Percentiles rank a stretch among this genome's conserved stretches.
Evolutionary conservation across 495 filamentous ascomycete species (phyloP).

Genomic region (Xylona heveae): DNA sequence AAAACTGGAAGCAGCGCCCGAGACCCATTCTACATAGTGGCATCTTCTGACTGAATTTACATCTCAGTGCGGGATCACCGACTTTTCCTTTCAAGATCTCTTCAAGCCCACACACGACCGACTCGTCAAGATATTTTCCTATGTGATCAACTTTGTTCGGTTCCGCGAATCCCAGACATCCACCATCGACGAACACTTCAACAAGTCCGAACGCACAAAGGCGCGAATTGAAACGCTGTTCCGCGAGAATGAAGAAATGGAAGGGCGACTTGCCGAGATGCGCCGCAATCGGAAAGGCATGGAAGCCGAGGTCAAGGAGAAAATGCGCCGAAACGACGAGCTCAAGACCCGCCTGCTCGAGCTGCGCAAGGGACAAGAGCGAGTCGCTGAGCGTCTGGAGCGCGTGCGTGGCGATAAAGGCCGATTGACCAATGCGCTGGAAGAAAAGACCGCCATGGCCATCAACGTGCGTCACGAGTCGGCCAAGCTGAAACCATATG

Average conservation of each 20-base stretch:
- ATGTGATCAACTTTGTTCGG: conserved; percentile 93
- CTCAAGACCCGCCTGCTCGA: conserved; percentile 60
- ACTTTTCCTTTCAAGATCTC: conserved; percentile 82
- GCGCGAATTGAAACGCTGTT: conserved; percentile 70
- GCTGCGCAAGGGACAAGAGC: conserved; percentile 53
- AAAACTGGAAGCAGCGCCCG: no score
- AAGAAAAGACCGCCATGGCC: conserved; percentile 53
- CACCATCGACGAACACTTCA: conserved; percentile 79
- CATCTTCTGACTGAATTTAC: no score
- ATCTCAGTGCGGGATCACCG: conserved; percentile 56
- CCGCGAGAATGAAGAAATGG: conserved; percentile 67
- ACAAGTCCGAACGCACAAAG: conserved; percentile 70
- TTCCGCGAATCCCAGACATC: conserved; percentile 79
- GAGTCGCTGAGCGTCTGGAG: conserved; percentile 56
- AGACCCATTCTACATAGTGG: not conserved
- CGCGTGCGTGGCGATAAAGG: conserved; percentile 50
- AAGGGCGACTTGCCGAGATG: conserved; percentile 62
- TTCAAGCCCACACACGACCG: conserved; percentile 74
- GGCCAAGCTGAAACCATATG: conserved; percentile 76
- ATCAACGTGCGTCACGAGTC: conserved; percentile 48
- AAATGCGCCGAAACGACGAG: conserved; percentile 63
- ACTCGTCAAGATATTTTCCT: conserved; percentile 79
- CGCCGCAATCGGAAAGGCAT: conserved; percentile 50
- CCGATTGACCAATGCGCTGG: conserved; percentile 45
- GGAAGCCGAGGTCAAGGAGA: conserved; percentile 59